Conservation (phyloP, 139 green algal genomes). For the Micractinium conductrix region DNA sequence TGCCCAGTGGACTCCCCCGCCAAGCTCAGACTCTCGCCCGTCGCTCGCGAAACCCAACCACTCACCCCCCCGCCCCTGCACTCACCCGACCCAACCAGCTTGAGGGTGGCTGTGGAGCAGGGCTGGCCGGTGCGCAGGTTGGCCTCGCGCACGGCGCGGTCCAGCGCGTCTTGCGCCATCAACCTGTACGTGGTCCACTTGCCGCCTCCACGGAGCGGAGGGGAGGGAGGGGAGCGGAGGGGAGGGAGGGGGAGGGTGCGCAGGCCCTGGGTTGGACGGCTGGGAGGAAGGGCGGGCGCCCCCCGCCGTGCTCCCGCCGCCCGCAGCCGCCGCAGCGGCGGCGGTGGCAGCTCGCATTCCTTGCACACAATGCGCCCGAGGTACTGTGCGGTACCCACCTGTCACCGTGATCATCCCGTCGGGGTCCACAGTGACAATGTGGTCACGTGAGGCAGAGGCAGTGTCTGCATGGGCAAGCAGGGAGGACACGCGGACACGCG, state of each 20-base stretch:
- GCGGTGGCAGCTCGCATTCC: too few species aligned
- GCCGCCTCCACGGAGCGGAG: slow-evolving; percentile 55
- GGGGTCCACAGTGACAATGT: slow-evolving; percentile 80
- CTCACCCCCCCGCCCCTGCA: background rate
- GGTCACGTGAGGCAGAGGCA: slow-evolving; percentile 53
- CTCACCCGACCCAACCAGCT: slow-evolving; percentile 22
- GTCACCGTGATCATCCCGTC: slow-evolving; percentile 93
- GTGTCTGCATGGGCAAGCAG: slow-evolving; percentile 24
- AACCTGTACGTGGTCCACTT: slow-evolving; percentile 99
- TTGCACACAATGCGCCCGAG: too few species aligned
- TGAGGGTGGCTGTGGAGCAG: slow-evolving; percentile 55
- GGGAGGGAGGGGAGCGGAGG: background rate
- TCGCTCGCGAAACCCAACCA: background rate
- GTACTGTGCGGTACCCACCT: too few species aligned
- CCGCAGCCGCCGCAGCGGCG: too few species aligned
- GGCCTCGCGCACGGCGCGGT: slow-evolving; percentile 58
- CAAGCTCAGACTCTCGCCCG: too few species aligned
- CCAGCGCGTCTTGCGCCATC: slow-evolving; percentile 86
- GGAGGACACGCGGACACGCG: too few species aligned
- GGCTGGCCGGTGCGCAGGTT: slow-evolving; percentile 34
- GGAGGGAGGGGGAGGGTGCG: background rate
- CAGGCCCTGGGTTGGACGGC: too few species aligned
- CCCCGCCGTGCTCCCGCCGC: too few species aligned
- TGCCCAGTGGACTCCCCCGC: too few species aligned
- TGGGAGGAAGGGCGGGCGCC: too few species aligned